Evolutionary conservation across 1,284 basidiomycete species (phyloP).

Genomic region (Cystobasidium pallidum): DNA sequence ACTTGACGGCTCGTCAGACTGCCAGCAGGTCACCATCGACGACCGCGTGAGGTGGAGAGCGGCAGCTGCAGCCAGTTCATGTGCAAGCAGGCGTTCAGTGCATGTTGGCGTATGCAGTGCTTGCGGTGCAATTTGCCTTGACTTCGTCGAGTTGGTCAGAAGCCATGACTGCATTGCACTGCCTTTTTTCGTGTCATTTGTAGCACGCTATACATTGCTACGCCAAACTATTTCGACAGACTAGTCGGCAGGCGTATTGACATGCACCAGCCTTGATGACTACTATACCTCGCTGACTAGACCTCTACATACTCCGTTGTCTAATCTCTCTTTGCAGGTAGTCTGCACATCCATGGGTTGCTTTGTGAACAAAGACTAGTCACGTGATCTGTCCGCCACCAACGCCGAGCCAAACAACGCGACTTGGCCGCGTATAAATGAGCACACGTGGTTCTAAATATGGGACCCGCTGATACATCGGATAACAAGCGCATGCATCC

Average conservation of each 20-base stretch:
- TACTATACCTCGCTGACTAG: no score
- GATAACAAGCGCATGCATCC: neutral
- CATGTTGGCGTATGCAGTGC: no score
- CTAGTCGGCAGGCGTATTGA: no score
- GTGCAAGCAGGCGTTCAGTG: neutral
- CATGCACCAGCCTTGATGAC: no score
- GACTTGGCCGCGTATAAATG: no score
- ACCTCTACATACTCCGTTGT: neutral
- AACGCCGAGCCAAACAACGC: constrained; percentile 16
- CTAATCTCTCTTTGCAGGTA: no score
- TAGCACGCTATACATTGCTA: neutral
- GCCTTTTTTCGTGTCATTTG: neutral
- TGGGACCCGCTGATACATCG: no score
- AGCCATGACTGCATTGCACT: neutral
- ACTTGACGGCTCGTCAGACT: constrained; percentile 9
- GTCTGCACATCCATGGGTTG: no score
- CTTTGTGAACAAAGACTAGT: neutral
- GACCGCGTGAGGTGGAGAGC: no score
- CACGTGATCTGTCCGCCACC: neutral
- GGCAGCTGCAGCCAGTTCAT: neutral
- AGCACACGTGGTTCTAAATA: no score
- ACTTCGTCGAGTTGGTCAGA: neutral
- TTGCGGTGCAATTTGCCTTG: no score
- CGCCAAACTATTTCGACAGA: neutral
- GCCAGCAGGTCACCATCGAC: neutral